Conservation (phyloP, 805 yeast species). For the Ogataea sp. region DNA sequence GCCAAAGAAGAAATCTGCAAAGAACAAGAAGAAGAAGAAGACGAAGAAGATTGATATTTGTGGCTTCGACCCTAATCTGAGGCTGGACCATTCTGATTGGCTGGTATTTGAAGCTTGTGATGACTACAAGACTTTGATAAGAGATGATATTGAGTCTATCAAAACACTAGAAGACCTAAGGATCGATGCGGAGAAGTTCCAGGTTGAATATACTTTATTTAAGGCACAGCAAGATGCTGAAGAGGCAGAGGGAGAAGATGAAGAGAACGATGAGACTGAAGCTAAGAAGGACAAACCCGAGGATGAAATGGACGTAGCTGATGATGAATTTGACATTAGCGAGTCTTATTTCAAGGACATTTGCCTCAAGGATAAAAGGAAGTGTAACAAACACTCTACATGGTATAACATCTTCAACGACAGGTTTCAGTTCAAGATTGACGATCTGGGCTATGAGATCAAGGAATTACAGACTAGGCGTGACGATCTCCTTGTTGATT, state of each 20-base stretch:
- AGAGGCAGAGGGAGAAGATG: background rate
- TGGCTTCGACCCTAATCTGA: constrained; percentile 33
- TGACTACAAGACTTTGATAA: background rate
- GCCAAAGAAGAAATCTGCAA: constrained; percentile 6
- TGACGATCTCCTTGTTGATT: constrained; percentile 25
- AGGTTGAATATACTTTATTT: background rate
- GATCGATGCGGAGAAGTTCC: background rate
- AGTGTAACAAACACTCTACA: constrained; percentile 42
- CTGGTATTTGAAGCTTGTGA: constrained; percentile 3
- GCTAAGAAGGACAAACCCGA: background rate
- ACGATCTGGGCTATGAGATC: constrained; percentile 15
- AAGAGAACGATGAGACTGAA: background rate
- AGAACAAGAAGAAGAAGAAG: constrained; percentile 15
- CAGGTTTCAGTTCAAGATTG: constrained; percentile 28
- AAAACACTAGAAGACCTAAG: background rate
- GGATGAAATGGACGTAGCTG: background rate
- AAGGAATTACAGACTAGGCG: constrained; percentile 17
- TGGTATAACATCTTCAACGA: constrained; percentile 26
- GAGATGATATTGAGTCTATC: background rate
- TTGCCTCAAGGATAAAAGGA: constrained; percentile 47
- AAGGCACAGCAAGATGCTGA: no score
- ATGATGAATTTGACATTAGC: constrained; percentile 1
- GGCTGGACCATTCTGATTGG: constrained; percentile 17
- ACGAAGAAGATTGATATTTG: constrained; percentile 41
- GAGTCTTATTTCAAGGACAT: constrained; percentile 14